A percentile compares a stretch with the other conserved stretches of the same genome.
These are phyloP conservation scores for Colletotrichum sp. DNA, from an alignment of 2,329 filamentous ascomycete genomes.

Conservation along the genomic window DNA sequence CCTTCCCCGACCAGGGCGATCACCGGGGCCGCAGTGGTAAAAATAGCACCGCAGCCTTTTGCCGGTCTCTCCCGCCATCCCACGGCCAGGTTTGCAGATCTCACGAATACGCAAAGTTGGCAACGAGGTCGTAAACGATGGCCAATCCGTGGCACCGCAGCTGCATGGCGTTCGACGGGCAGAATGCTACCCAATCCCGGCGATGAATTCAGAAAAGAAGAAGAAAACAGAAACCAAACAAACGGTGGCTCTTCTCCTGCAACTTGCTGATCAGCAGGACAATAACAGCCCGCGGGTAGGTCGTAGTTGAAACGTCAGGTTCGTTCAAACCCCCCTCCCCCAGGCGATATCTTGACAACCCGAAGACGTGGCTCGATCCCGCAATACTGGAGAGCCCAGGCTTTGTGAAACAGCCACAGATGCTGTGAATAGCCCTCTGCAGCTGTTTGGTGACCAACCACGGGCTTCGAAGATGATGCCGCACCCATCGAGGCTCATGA, in stretches of 20 bases:
- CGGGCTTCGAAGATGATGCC: not conserved
- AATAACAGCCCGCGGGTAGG: not conserved
- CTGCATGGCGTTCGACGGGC: not conserved
- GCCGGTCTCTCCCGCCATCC: not conserved
- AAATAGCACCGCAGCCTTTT: conserved; percentile 9
- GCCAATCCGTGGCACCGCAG: not conserved
- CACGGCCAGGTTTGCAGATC: not conserved
- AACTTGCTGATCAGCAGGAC: not conserved
- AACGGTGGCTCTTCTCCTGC: not conserved
- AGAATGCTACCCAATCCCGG: not conserved
- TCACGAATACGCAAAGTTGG: not conserved
- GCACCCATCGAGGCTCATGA: not conserved
- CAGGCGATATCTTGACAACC: not conserved
- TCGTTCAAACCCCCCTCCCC: not conserved
- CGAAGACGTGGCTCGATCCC: not conserved
- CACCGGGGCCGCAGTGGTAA: conserved; percentile 11
- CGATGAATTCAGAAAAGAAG: not conserved
- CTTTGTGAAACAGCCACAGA: not conserved
- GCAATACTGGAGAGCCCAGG: not conserved
- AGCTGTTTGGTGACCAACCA: not conserved
- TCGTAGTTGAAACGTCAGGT: not conserved
- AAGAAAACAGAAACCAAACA: not conserved
- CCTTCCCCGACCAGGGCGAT: conserved; percentile 6
- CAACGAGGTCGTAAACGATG: not conserved
- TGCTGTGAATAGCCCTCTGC: not conserved